Conservation (phyloP, 345 rosid species). For the Garcia nutans region DNA sequence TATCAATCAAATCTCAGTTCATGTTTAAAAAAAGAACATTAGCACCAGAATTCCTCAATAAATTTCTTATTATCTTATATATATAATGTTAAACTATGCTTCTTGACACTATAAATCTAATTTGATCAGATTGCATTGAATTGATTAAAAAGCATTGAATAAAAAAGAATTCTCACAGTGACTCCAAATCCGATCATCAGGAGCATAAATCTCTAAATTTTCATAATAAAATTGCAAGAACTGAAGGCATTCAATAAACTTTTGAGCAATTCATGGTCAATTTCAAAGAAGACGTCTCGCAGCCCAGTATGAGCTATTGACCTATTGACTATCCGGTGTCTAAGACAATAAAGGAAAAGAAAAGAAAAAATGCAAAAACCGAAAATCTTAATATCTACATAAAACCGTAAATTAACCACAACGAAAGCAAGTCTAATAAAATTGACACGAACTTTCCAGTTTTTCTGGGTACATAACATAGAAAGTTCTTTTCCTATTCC, state of each 20-base stretch:
- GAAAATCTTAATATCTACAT: neutral
- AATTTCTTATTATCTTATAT: neutral
- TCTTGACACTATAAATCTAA: neutral
- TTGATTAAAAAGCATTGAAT: neutral
- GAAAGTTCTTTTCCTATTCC: neutral
- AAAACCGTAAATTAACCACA: no score
- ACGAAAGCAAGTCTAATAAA: no score
- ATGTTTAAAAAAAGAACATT: neutral
- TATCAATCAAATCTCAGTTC: neutral
- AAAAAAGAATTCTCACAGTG: neutral
- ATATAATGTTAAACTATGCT: neutral
- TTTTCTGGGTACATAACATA: neutral
- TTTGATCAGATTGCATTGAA: neutral
- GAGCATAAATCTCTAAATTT: neutral
- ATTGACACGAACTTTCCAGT: neutral
- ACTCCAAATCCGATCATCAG: neutral
- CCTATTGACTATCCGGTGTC: neutral
- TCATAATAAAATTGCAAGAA: neutral
- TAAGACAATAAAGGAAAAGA: no score
- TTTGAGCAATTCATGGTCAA: neutral
- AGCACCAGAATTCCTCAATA: neutral
- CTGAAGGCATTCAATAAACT: neutral
- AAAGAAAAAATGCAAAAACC: no score
- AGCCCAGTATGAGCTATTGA: neutral
- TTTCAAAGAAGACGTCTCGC: neutral